Percentiles rank a stretch among this genome's conserved stretches.
Evolutionary conservation across 1,284 basidiomycete genomes (phyloP).

Genomic region (Cystobasidium slooffiae): DNA sequence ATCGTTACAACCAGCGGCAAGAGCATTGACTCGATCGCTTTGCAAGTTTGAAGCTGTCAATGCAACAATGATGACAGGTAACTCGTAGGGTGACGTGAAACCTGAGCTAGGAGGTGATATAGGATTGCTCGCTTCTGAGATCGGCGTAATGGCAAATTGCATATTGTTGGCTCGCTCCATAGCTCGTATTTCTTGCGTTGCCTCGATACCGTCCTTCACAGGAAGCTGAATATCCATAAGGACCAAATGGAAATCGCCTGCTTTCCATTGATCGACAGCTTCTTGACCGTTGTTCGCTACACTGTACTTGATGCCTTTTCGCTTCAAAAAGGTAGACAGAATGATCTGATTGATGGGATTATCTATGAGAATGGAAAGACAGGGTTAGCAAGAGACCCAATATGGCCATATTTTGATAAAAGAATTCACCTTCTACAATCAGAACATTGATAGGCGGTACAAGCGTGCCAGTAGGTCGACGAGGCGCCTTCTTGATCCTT

Average conservation of each 20-base stretch:
- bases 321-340: slow-evolving; percentile 91
- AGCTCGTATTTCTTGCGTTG: slow-evolving; percentile 92
- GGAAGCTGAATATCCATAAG: slow-evolving; percentile 99
- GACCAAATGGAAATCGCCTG: slow-evolving; percentile 92
- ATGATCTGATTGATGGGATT: slow-evolving; percentile 99
- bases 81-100: slow-evolving; percentile 70
- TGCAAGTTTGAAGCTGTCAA: slow-evolving; percentile 92
- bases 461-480: slow-evolving; percentile 55
- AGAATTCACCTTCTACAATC: slow-evolving; percentile 82
- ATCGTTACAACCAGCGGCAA: slow-evolving; percentile 98
- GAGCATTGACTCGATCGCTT: slow-evolving; percentile 89
- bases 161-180: slow-evolving; percentile 66
- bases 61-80: slow-evolving; percentile 97
- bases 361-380: slow-evolving; percentile 64
- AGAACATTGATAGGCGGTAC: slow-evolving; percentile 93
- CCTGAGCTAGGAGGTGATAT: slow-evolving; percentile 46
- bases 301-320: slow-evolving; percentile 94
- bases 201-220: slow-evolving; percentile 96
- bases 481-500: slow-evolving; percentile 35
- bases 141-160: slow-evolving; percentile 32
- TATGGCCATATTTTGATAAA: slow-evolving; percentile 31
- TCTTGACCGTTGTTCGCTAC: slow-evolving; percentile 94
- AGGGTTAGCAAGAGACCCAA: not conserved
- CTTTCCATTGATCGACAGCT: slow-evolving; percentile 94
- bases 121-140: slow-evolving; percentile 37